A percentile compares a stretch with the other conserved stretches of the same genome.
phyloP scores from a whole-genome alignment of 306 rosid genomes.

The Pyrus betulifolia region DNA sequence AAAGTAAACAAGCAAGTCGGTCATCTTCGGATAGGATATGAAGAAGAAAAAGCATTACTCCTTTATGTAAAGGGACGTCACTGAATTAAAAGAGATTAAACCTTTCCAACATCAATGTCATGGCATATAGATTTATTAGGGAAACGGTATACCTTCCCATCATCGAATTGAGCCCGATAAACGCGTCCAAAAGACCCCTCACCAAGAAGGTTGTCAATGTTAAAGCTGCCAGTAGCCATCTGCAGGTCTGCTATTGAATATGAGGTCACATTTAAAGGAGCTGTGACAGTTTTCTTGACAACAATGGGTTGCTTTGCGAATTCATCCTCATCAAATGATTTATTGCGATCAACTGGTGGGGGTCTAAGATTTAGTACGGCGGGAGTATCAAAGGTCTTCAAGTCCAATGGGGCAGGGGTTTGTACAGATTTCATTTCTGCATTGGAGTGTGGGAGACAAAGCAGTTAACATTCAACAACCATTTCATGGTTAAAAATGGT shows the following conservation, averaged over 20 bases:
- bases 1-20: not conserved
- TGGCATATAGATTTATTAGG: not conserved
- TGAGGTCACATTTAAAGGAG: constrained; percentile 62
- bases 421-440: constrained; percentile 69
- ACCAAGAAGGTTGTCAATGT: constrained; percentile 76
- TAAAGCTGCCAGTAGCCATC: constrained; percentile 96
- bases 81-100: not conserved
- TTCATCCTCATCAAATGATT: constrained; percentile 75
- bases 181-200: constrained; percentile 96
- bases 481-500: not conserved
- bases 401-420: constrained; percentile 43
- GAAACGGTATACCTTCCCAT: constrained; percentile 61
- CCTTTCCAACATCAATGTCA: constrained; percentile 1
- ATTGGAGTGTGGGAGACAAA: constrained; percentile 17
- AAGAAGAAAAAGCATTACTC: not conserved
- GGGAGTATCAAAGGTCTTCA: constrained; percentile 52
- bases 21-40: not conserved
- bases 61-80: not conserved
- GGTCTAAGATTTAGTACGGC: constrained; percentile 68
- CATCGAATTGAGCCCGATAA: constrained; percentile 81
- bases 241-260: constrained; percentile 92
- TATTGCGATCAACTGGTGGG: constrained; percentile 83
- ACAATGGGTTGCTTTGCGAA: constrained; percentile 43
- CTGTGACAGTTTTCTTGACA: constrained; percentile 42
- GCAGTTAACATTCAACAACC: not conserved